Evolutionary conservation across 208 protist species (phyloP).

Genomic region (Vickermania ingenoplastis): DNA sequence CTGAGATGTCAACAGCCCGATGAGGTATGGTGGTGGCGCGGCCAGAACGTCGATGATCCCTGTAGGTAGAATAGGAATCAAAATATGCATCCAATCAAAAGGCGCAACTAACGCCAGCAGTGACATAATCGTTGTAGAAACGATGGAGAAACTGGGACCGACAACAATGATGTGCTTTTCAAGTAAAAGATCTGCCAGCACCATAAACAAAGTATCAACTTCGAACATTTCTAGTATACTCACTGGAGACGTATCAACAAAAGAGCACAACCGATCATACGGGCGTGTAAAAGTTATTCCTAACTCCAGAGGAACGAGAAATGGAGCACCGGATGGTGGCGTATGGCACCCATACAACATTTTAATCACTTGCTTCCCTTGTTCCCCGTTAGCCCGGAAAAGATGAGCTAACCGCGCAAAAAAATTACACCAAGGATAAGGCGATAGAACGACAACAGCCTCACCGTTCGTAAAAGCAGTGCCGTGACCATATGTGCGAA

Average conservation of each 20-base stretch:
- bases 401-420: slow-evolving; percentile 55
- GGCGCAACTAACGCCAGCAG: slow-evolving; percentile 65
- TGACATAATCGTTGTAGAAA: slow-evolving; percentile 74
- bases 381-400: slow-evolving; percentile 35
- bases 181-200: slow-evolving; percentile 53
- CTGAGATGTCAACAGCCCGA: slow-evolving; percentile 66
- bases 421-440: slow-evolving; percentile 79
- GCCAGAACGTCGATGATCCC: slow-evolving; percentile 57
- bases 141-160: slow-evolving; percentile 65
- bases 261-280: slow-evolving; percentile 70
- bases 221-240: slow-evolving; percentile 56
- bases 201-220: slow-evolving; percentile 46
- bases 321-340: slow-evolving; percentile 55
- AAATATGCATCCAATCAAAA: slow-evolving; percentile 83
- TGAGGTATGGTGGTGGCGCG: slow-evolving; percentile 63
- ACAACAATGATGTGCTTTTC: slow-evolving; percentile 78
- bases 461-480: slow-evolving; percentile 64
- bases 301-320: slow-evolving; percentile 26
- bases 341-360: slow-evolving; percentile 33
- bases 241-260: slow-evolving; percentile 71
- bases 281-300: slow-evolving; percentile 44
- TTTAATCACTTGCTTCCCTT: slow-evolving; percentile 30
- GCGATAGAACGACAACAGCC: slow-evolving; percentile 40
- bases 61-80: slow-evolving; percentile 66
- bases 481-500: slow-evolving; percentile 67